These are phyloP conservation scores for Globisporangium iwayamae DNA, from an alignment of 352 stramenopile species.

Conservation along the genomic window DNA sequence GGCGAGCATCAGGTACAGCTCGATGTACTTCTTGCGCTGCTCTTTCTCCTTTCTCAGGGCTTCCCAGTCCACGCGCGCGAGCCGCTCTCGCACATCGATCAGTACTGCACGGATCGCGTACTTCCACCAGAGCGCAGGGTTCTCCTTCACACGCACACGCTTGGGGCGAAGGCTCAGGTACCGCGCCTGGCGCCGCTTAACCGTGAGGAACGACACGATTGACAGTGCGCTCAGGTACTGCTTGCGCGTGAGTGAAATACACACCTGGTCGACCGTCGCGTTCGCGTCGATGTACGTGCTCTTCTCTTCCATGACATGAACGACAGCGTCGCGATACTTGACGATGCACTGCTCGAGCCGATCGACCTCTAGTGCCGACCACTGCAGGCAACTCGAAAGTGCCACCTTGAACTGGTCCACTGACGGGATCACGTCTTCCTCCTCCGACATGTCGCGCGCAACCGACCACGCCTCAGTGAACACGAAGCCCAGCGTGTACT, in stretches of 20 bases:
- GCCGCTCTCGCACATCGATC: conserved; percentile 64
- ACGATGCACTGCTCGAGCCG: conserved; percentile 51
- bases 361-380: conserved; percentile 58
- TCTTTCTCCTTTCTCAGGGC: conserved; percentile 30
- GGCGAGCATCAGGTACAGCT: conserved; percentile 44
- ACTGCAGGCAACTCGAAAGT: conserved; percentile 75
- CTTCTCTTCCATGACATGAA: conserved; percentile 85
- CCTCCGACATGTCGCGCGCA: conserved; percentile 64
- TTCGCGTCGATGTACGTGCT: conserved; percentile 84
- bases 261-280: conserved; percentile 72
- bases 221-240: conserved; percentile 78
- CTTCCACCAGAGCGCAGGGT: conserved; percentile 64
- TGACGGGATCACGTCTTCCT: conserved; percentile 73
- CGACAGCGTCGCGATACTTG: conserved; percentile 75
- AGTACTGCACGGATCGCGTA: conserved; percentile 76
- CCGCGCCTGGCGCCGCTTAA: conserved; percentile 53
- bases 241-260: conserved; percentile 47
- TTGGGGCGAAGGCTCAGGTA: conserved; percentile 61
- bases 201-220: conserved; percentile 66
- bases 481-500: conserved; percentile 83
- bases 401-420: conserved; percentile 70
- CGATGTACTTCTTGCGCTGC: conserved; percentile 49
- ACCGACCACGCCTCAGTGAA: conserved; percentile 84
- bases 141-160: conserved; percentile 33
- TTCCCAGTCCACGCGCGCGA: conserved; percentile 71